Evolutionary conservation across 768 basidiomycete genomes (phyloP), one percentile per base, ranked within the genome.

Genomic region (Trametes coccinea): DNA sequence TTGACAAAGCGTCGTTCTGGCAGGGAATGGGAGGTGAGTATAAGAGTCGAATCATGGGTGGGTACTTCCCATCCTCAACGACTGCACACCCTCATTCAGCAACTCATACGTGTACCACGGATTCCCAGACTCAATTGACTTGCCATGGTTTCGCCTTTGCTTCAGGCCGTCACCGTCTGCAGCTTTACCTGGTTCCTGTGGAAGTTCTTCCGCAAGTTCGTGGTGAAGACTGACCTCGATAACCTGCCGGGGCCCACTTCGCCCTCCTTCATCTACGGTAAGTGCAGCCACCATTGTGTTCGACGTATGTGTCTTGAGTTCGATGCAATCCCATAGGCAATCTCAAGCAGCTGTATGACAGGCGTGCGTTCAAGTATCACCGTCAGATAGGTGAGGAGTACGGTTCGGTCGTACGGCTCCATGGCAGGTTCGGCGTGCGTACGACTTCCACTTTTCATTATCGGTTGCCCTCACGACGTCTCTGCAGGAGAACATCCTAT

Each of bases 391-490:
- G 54, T 0, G 56, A 64, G 11, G 62, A 52, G 1, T 83, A 76
- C 55, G 81, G 79, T 4, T 76, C 77, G 2, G 73, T 82, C 61
- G 77, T 76, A 27, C 80, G 76, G 61, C 71, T 82, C 3, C 66
- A 76, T 39, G 80, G 79, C 5, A 76, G 81, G 59, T 80, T 81
- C 39, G 81, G 81, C 46, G 80, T 82, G 65, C 52, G 73, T 66
- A 14, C 37, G 5, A 71, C 63, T 30, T 49, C 29, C 29, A n/a
- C 14, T 7, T 40, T 3, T 4, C n/a, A 16, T 5, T 16, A 8
- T n/a, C n/a, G n/a, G n/a, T n/a, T n/a, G n/a, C n/a, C 22, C n/a
- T 5, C 31, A 31, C 41, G 44, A 22, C 43, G 55, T 10, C 50
- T 27, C 5, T 17, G 10, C 4, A 49, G 30, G 22, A 6, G 7